Evolutionary conservation across 2,329 filamentous ascomycete species (phyloP), one percentile per base, ranked within the genome.

Genomic region (Xylaria sp.): DNA sequence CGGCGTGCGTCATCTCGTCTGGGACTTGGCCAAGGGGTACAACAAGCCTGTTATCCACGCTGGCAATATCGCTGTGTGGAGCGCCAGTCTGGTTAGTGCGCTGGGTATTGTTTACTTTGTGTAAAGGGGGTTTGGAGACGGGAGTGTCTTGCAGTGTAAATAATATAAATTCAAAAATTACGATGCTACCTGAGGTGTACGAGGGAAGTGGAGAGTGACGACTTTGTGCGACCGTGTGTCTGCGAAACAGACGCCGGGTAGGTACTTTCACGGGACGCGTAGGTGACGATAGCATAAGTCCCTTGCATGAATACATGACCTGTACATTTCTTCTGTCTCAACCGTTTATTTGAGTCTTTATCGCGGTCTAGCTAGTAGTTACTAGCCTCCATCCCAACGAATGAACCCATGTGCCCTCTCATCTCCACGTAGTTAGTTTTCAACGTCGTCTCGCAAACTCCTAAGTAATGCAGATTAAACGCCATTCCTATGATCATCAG

Each of bases 1-100:
- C 79, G 87, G 87, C 67, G 73, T 83, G 62, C 82, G 85, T 72
- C 87, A 89, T 70, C 77, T 89, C 49, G 73, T 81, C 53, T 87
- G 84, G 76, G 87, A 89, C 69, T 62, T 83, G 7, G 82, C 81
- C 49, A 76, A 80, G 70, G 86, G 86, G 36, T 88, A 86, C 74
- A 72, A 79, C 67, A 85, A 83, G 81, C 60, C 77, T 0, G 76
- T 79, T 17, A 84, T 88, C 69, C 73, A 79, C 71, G 79, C 77
- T 70, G 79, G 79, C 38, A 84, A 85, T 71, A 82, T 79, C 75
- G 77, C 78, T 33, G 78, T 88, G 63, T 86, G 85, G 83, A 79
- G 77, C 7, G 73, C 76, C 9, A 83, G 81, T 44, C 75, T 85
- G 33, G 75, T 85, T 3, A 80, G 70, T 65, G 82, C 74, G 70